Percentiles rank a stretch among this genome's conserved stretches.
Evolutionary conservation across 805 yeast species (phyloP).

Genomic region (Pichia occidentalis): DNA sequence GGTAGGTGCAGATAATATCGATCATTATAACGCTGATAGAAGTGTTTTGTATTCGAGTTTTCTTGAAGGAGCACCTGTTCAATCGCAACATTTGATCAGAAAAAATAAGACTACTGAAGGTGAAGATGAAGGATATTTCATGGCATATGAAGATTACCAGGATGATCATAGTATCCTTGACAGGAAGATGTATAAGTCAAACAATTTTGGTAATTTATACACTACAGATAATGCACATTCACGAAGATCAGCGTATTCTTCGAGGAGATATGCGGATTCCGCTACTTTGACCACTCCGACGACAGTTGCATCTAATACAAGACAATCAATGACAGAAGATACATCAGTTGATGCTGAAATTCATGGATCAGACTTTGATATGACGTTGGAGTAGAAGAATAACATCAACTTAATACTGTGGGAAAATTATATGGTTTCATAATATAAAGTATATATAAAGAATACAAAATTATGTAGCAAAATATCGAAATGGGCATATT

Average conservation of each 20-base stretch:
- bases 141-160: constrained; percentile 35
- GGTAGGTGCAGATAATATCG: too few species aligned
- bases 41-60: constrained; percentile 15
- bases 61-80: constrained; percentile 7
- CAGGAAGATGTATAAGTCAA: not conserved
- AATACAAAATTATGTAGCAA: not conserved
- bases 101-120: not conserved
- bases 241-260: constrained; percentile 6
- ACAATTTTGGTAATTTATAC: constrained; percentile 6
- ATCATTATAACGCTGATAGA: too few species aligned
- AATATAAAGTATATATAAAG: not conserved
- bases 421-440: too few species aligned
- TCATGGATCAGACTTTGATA: constrained; percentile 25
- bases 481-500: too few species aligned
- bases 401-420: not conserved
- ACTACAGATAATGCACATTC: constrained; percentile 10
- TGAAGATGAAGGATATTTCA: constrained; percentile 25
- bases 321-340: constrained; percentile 13
- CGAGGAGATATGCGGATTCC: constrained; percentile 4
- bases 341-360: constrained; percentile 16
- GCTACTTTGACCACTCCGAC: constrained; percentile 10
- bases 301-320: constrained; percentile 7
- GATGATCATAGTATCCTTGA: constrained; percentile 27
- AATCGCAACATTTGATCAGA: constrained; percentile 1
- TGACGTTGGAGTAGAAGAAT: constrained; percentile 24